A percentile compares a stretch with the other conserved stretches of the same genome.
These are phyloP conservation scores for Eucommia ulmoides DNA, from an alignment of 257 asterid genomes.

Conservation along the genomic window DNA sequence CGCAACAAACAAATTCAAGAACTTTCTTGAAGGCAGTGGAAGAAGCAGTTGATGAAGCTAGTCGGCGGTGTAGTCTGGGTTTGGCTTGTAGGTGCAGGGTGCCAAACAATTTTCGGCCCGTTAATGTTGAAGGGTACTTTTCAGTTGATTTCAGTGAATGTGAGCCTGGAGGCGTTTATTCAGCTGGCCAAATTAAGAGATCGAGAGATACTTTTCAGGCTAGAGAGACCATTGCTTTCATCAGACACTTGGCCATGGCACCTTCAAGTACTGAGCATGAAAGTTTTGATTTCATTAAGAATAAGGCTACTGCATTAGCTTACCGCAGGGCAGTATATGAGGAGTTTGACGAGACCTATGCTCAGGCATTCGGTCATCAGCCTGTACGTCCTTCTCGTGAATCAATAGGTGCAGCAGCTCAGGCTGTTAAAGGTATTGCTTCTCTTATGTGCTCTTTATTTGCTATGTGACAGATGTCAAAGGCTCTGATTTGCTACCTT, in stretches of 20 bases:
- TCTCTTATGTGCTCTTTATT: no score
- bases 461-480: no score
- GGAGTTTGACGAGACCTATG: conserved; percentile 89
- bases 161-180: conserved; percentile 47
- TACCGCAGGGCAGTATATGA: conserved; percentile 60
- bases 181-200: conserved; percentile 51
- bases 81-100: conserved; percentile 71
- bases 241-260: conserved; percentile 40
- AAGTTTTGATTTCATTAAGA: conserved; percentile 39
- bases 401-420: conserved; percentile 34
- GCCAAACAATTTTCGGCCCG: conserved; percentile 43
- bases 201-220: conserved; percentile 57
- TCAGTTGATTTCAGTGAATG: conserved; percentile 54
- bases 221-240: conserved; percentile 38
- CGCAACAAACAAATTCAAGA: conserved; percentile 41
- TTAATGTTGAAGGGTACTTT: conserved; percentile 41
- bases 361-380: conserved; percentile 74
- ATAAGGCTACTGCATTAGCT: conserved; percentile 57
- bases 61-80: conserved; percentile 60
- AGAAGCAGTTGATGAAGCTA: conserved; percentile 80
- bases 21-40: conserved; percentile 60
- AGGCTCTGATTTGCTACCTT: no score
- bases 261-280: conserved; percentile 29
- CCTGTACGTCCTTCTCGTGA: conserved; percentile 45
- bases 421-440: conserved; percentile 72